Evolutionary conservation across 2,329 filamentous ascomycete genomes (phyloP), one percentile per base, ranked within the genome.

Genomic region (Pseudogymnoascus sp.): DNA sequence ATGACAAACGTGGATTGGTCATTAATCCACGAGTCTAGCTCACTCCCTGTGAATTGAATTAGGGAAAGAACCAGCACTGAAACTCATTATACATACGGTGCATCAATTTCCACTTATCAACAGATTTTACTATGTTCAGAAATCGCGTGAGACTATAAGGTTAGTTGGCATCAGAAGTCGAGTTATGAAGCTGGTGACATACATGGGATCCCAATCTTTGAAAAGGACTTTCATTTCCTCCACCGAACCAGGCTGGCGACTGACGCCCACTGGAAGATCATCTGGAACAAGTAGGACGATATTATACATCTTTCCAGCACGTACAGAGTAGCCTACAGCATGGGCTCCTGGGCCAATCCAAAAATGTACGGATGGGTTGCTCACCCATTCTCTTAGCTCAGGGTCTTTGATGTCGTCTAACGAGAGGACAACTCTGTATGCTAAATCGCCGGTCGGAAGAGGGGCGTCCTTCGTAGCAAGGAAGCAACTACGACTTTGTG

Each of bases 1-100:
- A 1, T 78, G 77, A 1, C 83, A 76, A 62, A 83, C 84, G 69
- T 80, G 83, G 0, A 86, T 71, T 1, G 81, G 75, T 84, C 84
- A 87, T 86, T 87, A 28, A 47, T 47, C 41, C 4, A 75, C 2
- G 36, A 36, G 12, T 58, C 30, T 4, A 58, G 18, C 25, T 36
- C 36, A 18, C 36, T 36, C 22, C 33, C 30, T 58, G 7, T 39
- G 20, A 36, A 38, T 16, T 16, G 14, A 7, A 8, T 36, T 18
- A 35, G 18, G 20, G 12, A 35, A 14, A 38, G 14, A 11, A 58
- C 14, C 2, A 22, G 7, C 20, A 37, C 36, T 4, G 7, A 35
- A 16, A 14, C 28, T 22, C n/a, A 14, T 38, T 18, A 35, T 35
- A 39, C 25, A 12, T 35, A 36, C 54, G 6, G 12, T 36, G 54